Evolutionary conservation across 169 alveolate genomes (phyloP), one percentile per base, ranked within the genome.

Genomic region (Plasmodium fragile): DNA sequence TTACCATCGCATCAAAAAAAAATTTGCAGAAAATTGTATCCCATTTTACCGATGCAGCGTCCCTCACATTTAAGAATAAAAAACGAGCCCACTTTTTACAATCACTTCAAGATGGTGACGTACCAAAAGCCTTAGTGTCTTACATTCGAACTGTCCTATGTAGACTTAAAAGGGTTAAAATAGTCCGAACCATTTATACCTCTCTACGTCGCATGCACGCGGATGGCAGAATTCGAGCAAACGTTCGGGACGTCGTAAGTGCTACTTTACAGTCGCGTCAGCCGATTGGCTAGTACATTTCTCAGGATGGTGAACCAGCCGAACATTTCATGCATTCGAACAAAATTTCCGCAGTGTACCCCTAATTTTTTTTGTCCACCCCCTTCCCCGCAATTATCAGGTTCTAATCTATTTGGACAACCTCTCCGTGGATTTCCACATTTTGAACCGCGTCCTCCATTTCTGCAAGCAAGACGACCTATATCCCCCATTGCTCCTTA

Each of bases 371-470:
- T 82, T 80, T 65, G n/a, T n/a, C 72, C 5, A 18, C 45, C 22
- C 69, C 70, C 11, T 85, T 49, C 25, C 36, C 18, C 80, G 43
- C 25, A 25, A 0, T 65, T 65, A 7, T 65, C 73, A 89, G 94
- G 11, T 89, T 11, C 79, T 79, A 32, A 89, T 65, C 7, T 89
- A 78, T 43, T 13, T 89, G 75, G 80, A 89, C 25, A 65, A 78
- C 22, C 82, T 89, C 36, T 59, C 83, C 69, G 71, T 65, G 18
- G 94, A 89, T 52, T 89, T 89, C 71, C 90, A 89, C 32, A 77
- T 89, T 22, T 78, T 89, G 32, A 78, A 65, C 73, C 49, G n/a
- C 52, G 72, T 78, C 16, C 18, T 89, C 4, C 83, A 65, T 2
- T 89, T 89, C 32, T 78, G 28, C 49, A 30, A 2, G 3, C 41